Evolutionary conservation across 805 yeast species (phyloP).

Genomic region (Starmerella bombi): DNA sequence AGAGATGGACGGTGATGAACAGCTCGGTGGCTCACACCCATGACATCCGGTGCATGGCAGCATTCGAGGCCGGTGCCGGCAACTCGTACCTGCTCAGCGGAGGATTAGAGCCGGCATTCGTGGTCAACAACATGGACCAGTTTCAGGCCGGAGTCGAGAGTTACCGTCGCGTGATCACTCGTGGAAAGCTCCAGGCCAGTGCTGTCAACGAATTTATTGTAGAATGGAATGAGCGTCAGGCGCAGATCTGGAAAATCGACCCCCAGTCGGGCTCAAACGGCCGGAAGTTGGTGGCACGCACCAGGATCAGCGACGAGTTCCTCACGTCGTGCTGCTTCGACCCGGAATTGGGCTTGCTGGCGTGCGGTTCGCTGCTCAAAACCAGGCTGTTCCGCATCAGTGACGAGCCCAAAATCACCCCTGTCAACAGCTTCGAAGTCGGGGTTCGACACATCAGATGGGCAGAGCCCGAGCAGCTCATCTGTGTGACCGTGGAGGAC

Average conservation of each 20-base stretch:
- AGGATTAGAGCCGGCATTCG: conserved; percentile 35
- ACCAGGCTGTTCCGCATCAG: conserved; percentile 53
- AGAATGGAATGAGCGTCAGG: conserved; percentile 70
- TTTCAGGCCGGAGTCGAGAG: conserved; percentile 44
- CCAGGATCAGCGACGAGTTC: conserved; percentile 45
- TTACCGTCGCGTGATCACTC: conserved; percentile 51
- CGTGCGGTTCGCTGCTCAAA: conserved; percentile 55
- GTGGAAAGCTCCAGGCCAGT: conserved; percentile 46
- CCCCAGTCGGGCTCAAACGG: conserved; percentile 43
- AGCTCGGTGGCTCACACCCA: conserved; percentile 72
- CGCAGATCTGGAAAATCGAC: conserved; percentile 73
- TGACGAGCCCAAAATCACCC: conserved; percentile 32
- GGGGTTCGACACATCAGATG: conserved; percentile 7
- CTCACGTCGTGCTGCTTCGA: conserved; percentile 57
- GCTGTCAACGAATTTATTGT: conserved; percentile 39
- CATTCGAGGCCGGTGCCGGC: conserved; percentile 49
- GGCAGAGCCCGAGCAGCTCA: conserved; percentile 18
- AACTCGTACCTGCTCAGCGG: conserved; percentile 44
- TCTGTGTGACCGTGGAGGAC: conserved; percentile 21
- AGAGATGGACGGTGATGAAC: conserved; percentile 62
- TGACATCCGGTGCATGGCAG: conserved; percentile 66
- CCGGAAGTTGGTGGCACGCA: conserved; percentile 28
- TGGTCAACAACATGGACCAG: conserved; percentile 46
- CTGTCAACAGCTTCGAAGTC: conserved; percentile 7
- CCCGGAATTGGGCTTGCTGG: conserved; percentile 48